Conservation (phyloP, 805 yeast genomes). For the Candida hungchunana region DNA sequence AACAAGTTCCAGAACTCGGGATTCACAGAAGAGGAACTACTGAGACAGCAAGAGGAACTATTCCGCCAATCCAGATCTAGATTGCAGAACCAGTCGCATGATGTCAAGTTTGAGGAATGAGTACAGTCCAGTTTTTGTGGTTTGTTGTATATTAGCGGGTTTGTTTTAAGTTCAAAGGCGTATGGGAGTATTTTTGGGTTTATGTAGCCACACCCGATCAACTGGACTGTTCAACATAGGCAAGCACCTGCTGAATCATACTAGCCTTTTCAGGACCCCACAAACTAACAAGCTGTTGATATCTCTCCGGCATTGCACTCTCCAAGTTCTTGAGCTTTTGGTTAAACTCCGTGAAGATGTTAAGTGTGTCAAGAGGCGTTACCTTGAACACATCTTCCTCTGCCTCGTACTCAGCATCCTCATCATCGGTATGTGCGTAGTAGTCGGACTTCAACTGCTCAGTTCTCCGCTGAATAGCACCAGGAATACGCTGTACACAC, state of each 20-base stretch:
- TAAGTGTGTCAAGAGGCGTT: slow-evolving; percentile 73
- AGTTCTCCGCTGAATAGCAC: slow-evolving; percentile 64
- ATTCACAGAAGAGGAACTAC: slow-evolving; percentile 83
- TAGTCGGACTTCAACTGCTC: slow-evolving; percentile 50
- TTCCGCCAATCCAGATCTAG: slow-evolving; percentile 75
- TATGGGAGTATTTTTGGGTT: too few relatives aligned
- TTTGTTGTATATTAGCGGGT: slow-evolving; percentile 6
- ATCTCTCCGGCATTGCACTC: slow-evolving; percentile 41
- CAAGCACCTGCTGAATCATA: slow-evolving; percentile 4
- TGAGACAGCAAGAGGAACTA: slow-evolving; percentile 88
- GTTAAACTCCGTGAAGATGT: slow-evolving; percentile 63
- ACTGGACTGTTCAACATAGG: slow-evolving; percentile 1
- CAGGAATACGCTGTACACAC: slow-evolving; percentile 60
- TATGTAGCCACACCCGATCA: too few relatives aligned
- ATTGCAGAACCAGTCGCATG: slow-evolving; percentile 37
- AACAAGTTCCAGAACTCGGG: slow-evolving; percentile 94
- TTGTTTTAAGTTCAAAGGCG: too few relatives aligned
- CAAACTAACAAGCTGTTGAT: slow-evolving; percentile 31
- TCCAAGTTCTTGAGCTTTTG: slow-evolving; percentile 48
- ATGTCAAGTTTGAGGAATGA: slow-evolving; percentile 8
- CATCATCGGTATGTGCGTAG: slow-evolving; percentile 6
- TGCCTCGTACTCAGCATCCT: slow-evolving; percentile 25
- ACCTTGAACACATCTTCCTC: slow-evolving; percentile 77
- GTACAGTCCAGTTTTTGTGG: too few relatives aligned
- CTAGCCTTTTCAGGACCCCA: slow-evolving; percentile 28